Conservation (phyloP, 148 eudicot genomes). For the Nepenthes gracilis region DNA sequence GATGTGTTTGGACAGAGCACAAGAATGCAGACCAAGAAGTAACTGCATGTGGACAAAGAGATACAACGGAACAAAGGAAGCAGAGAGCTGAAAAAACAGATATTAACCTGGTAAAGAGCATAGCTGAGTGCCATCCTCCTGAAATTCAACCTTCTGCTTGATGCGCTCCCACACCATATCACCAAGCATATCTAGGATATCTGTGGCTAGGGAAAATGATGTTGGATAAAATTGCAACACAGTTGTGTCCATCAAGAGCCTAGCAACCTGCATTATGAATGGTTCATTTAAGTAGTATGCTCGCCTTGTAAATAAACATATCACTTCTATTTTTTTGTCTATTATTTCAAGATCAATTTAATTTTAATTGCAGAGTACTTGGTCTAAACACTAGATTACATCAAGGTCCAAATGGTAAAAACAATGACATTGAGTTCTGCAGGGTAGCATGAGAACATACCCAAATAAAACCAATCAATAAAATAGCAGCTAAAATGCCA, state of each 20-base stretch:
- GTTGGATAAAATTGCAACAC: constrained; percentile 71
- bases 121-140: constrained; percentile 35
- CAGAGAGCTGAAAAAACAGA: constrained; percentile 4
- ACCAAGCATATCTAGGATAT: constrained; percentile 70
- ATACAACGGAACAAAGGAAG: background rate
- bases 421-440: background rate
- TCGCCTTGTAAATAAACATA: too few relatives aligned
- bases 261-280: constrained; percentile 50
- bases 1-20: background rate
- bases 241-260: constrained; percentile 54
- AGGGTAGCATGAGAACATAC: background rate
- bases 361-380: background rate
- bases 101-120: constrained; percentile 41
- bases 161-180: constrained; percentile 73
- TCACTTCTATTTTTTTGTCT: too few relatives aligned
- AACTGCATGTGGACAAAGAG: background rate
- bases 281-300: background rate
- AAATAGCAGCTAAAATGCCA: too few relatives aligned
- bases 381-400: background rate
- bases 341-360: too few relatives aligned
- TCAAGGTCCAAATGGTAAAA: background rate
- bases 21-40: too few relatives aligned
- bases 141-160: constrained; percentile 48
- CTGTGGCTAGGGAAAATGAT: constrained; percentile 59
- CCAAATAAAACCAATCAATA: background rate